Evolutionary conservation across 2,329 filamentous ascomycete genomes (phyloP).

Genomic region (Biscogniauxia sp.): DNA sequence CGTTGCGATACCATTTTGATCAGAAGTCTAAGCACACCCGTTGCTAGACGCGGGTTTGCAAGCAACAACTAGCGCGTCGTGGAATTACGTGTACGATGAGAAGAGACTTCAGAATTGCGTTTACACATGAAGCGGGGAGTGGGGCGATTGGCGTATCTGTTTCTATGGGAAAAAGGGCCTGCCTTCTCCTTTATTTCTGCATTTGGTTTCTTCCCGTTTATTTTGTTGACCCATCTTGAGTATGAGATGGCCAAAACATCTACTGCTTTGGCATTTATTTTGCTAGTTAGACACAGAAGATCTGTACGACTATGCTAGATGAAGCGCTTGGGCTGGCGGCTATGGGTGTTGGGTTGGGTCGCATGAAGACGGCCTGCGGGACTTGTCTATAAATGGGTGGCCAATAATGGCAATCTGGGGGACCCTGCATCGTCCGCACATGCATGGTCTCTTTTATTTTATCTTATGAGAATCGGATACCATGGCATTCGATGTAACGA

Average conservation of each 20-base stretch:
- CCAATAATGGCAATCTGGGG: background rate
- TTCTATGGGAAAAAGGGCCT: conserved; percentile 12
- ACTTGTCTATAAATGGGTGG: conserved; percentile 1
- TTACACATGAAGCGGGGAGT: conserved; percentile 19
- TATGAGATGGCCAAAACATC: conserved; percentile 9
- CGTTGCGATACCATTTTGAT: conserved; percentile 3
- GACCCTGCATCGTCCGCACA: background rate
- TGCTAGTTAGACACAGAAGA: conserved; percentile 4
- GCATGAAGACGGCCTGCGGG: background rate
- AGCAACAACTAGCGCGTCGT: conserved; percentile 8
- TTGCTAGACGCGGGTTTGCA: conserved; percentile 1
- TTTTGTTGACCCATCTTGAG: conserved; percentile 7
- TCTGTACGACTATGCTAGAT: conserved; percentile 14
- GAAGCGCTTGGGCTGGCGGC: conserved; percentile 4
- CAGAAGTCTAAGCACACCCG: conserved; percentile 8
- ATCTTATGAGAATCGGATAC: background rate
- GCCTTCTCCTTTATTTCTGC: conserved; percentile 6
- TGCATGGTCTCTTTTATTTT: background rate
- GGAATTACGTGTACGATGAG: conserved; percentile 21
- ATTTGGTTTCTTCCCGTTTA: conserved; percentile 13
- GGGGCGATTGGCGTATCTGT: conserved; percentile 17
- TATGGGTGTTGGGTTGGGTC: conserved; percentile 1
- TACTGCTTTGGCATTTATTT: conserved; percentile 8
- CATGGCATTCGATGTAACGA: background rate
- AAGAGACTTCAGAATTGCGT: conserved; percentile 13